Evolutionary conservation across 176 grass and related monocot species (phyloP).

Genomic region (Triticum aestivum): IWGSC_CS_RefSeq_v2.1 NC_057803.1:355675326-355675825

Average conservation of each 20-base stretch:
- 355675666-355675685: background rate
- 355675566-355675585: background rate
- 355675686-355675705: background rate
- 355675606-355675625: background rate
- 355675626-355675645: background rate
- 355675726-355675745: background rate
- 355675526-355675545: background rate
- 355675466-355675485: conserved; percentile 66
- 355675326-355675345: conserved; percentile 99
- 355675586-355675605: conserved; percentile 4
- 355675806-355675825: conserved; percentile 1
- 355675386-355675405: background rate
- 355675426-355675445: conserved; percentile 70
- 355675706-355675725: background rate
- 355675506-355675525: conserved; percentile 64
- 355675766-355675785: background rate
- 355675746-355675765: conserved; percentile 5
- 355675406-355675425: background rate
- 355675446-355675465: conserved; percentile 65
- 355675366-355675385: background rate
- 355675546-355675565: background rate
- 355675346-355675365: conserved; percentile 30
- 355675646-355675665: conserved; percentile 3
- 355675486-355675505: conserved; percentile 55
- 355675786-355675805: conserved; percentile 15